Conservation (phyloP, 345 rosid genomes). For the Clarkia xantiana region DNA sequence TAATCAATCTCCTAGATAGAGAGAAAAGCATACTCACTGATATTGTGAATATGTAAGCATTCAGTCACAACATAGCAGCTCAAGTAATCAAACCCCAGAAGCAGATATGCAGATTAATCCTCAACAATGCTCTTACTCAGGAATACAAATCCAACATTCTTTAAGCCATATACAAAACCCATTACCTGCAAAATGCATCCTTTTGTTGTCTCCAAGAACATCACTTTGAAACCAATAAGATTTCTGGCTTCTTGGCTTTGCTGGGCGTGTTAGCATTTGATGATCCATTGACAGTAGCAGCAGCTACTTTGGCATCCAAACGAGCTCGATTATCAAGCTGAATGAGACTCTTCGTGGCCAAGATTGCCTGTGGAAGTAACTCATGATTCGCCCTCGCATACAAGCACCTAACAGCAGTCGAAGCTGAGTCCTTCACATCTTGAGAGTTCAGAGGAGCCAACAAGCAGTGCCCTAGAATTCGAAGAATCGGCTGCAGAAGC, state of each 20-base stretch:
- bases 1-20: too few species aligned
- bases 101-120: too few species aligned
- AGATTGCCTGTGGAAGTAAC: slow-evolving; percentile 72
- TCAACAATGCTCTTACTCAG: too few species aligned
- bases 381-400: slow-evolving; percentile 94
- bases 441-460: slow-evolving; percentile 62
- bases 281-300: slow-evolving; percentile 18
- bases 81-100: too few species aligned
- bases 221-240: slow-evolving; percentile 79
- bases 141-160: too few species aligned
- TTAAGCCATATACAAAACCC: slow-evolving; percentile 8
- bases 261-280: slow-evolving; percentile 75
- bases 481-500: slow-evolving; percentile 59
- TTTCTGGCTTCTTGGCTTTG: slow-evolving; percentile 74
- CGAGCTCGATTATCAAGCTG: slow-evolving; percentile 68
- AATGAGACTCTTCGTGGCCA: slow-evolving; percentile 71
- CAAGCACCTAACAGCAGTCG: slow-evolving; percentile 57
- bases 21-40: too few species aligned
- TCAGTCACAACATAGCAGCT: too few species aligned
- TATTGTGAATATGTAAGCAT: too few species aligned
- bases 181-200: slow-evolving; percentile 16
- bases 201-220: slow-evolving; percentile 5
- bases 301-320: slow-evolving; percentile 27
- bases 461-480: slow-evolving; percentile 77
- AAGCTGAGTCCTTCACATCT: slow-evolving; percentile 70